phyloP scores from a whole-genome alignment of 2,329 filamentous ascomycete species.

The Whalleya microplaca region DNA sequence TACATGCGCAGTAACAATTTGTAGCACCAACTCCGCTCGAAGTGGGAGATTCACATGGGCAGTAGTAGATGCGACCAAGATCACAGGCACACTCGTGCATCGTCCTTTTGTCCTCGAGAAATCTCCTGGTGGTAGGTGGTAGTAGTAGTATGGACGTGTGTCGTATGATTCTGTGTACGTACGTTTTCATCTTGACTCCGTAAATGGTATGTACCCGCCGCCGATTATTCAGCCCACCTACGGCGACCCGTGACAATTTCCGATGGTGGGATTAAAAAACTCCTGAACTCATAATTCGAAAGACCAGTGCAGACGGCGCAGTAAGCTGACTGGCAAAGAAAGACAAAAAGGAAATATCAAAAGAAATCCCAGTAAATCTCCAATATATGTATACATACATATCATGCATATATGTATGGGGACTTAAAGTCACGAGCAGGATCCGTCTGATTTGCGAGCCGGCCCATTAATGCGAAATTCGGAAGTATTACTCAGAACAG shows the following conservation, averaged over 20 bases:
- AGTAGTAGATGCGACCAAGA: not conserved
- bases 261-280: not conserved
- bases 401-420: not conserved
- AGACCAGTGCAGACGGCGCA: not conserved
- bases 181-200: not conserved
- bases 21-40: not conserved
- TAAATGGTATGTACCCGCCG: not conserved
- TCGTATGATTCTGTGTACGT: slow-evolving; percentile 1
- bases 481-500: not conserved
- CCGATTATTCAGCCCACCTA: slow-evolving; percentile 1
- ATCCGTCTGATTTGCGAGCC: too few relatives aligned
- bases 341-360: not conserved
- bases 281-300: not conserved
- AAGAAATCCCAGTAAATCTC: not conserved
- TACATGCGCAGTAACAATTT: not conserved
- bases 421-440: too few relatives aligned
- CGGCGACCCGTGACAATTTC: not conserved
- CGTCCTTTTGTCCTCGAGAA: slow-evolving; percentile 15
- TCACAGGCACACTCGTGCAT: not conserved
- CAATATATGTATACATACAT: not conserved
- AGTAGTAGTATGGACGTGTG: not conserved
- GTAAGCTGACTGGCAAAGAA: not conserved
- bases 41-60: not conserved
- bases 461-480: not conserved
- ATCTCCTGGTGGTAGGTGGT: slow-evolving; percentile 10